Evolutionary conservation across 2,329 filamentous ascomycete species (phyloP), one percentile per base, ranked within the genome.

Genomic region (Colletotrichum lupini): DNA sequence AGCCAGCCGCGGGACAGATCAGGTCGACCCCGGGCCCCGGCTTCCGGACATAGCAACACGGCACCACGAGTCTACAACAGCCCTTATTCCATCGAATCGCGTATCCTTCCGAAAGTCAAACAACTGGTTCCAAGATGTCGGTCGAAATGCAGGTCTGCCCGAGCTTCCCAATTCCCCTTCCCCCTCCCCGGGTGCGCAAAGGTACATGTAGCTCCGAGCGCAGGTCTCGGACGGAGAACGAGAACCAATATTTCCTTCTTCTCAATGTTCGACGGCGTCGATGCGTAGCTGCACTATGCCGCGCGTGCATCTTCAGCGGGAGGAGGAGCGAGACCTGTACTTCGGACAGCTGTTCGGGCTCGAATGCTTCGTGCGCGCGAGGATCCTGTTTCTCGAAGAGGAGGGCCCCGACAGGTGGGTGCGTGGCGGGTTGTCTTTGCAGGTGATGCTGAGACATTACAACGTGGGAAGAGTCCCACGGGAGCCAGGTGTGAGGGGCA

Each of bases 331-430:
- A 77, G 95, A 98, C 80, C 92, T 95, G 80, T 90, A 92, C 76
- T 93, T 98, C 76, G 97, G 97, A 7, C 91, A 94, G 76, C 85
- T 98, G 1, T 98, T 98, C 79, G 96, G 95, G 3, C 89, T 95
- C 56, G 93, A 97, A 81, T 94, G 94, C 72, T 92, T 98, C 74
- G 91, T 98, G 57, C 92, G 95, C 81, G 94, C 95, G 14, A 89
- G 89, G 5, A 89, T 95, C 53, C 84, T 97, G 14, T 92, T 95
- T 77, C 28, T 46, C 1, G 42, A 46, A 14, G 71, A 61, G 2
- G 82, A 85, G 4, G 85, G 90, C 37, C 82, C 86, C 22, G 85
- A 88, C 4, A 88, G 85, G 14, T 19, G 1, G 37, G 16, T 42
- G 6, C 26, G 19, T 24, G 32, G 37, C 26, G 37, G 12, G 19